Evolutionary conservation across 352 stramenopile species (phyloP).

Genomic region (Elongisporangium prolatum): DNA sequence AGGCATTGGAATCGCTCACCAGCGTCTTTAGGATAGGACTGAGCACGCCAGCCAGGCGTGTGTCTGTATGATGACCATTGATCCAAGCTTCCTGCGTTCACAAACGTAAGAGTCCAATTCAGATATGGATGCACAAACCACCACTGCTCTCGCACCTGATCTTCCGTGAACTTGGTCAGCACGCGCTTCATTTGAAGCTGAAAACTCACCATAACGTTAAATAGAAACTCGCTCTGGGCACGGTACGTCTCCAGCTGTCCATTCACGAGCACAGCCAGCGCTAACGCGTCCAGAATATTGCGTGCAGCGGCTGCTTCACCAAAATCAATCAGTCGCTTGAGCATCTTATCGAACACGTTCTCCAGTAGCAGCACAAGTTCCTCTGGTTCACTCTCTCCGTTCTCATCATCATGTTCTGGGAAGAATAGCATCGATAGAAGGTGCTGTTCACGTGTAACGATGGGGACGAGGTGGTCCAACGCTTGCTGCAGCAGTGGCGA

Average conservation of each 20-base stretch:
- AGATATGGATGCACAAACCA: not conserved
- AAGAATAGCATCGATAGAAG: slow-evolving; percentile 48
- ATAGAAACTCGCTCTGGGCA: slow-evolving; percentile 54
- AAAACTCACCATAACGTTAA: slow-evolving; percentile 69
- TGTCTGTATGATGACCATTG: slow-evolving; percentile 56
- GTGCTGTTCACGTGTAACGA: slow-evolving; percentile 47
- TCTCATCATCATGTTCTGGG: slow-evolving; percentile 15
- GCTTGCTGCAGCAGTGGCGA: slow-evolving; percentile 62
- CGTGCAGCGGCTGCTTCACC: slow-evolving; percentile 44
- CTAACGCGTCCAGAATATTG: slow-evolving; percentile 66
- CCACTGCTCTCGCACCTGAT: slow-evolving; percentile 25
- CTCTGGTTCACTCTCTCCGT: slow-evolving; percentile 20
- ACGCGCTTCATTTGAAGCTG: slow-evolving; percentile 76
- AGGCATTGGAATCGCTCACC: slow-evolving; percentile 9
- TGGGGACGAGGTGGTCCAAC: slow-evolving; percentile 56
- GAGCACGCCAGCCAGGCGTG: slow-evolving; percentile 65
- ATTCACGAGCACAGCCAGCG: slow-evolving; percentile 51
- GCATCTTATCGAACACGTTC: slow-evolving; percentile 62
- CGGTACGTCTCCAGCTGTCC: slow-evolving; percentile 34
- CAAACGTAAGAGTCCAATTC: not conserved
- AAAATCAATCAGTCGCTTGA: slow-evolving; percentile 69
- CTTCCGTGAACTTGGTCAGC: slow-evolving; percentile 76
- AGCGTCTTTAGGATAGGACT: slow-evolving; percentile 63
- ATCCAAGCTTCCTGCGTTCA: slow-evolving; percentile 56
- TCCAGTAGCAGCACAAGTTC: slow-evolving; percentile 60